A percentile compares a stretch with the other conserved stretches of the same genome.
Evolutionary conservation across 768 basidiomycete genomes (phyloP).

Genomic region (Lentinula sp.): DNA sequence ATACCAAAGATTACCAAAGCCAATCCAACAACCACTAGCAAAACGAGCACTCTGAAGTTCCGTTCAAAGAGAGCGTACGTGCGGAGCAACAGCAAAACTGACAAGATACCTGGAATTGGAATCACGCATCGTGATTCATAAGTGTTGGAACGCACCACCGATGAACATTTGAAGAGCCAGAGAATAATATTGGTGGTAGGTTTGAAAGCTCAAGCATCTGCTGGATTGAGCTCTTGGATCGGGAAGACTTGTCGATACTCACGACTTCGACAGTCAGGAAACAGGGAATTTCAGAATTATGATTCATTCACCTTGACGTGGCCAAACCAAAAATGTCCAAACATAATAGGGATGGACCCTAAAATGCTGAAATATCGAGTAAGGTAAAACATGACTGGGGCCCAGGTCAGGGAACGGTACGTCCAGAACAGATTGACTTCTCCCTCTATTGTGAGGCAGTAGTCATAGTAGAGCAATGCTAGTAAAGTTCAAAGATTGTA

Average conservation of each 20-base stretch:
- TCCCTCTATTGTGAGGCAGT: conserved; percentile 27
- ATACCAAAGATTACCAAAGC: background rate
- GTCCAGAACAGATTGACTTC: conserved; percentile 35
- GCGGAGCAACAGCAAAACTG: background rate
- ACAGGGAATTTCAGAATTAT: background rate
- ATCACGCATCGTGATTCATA: background rate
- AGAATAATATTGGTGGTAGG: conserved; percentile 6
- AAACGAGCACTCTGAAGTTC: background rate
- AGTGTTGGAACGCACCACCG: background rate
- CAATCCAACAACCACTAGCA: background rate
- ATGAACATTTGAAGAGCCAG: conserved; percentile 6
- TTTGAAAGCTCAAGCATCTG: conserved; percentile 6
- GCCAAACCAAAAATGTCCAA: conserved; percentile 19
- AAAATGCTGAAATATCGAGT: conserved; percentile 29
- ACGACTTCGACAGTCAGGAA: background rate
- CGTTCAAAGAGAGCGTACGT: conserved; percentile 11
- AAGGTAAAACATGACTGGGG: conserved; percentile 22
- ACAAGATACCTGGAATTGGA: background rate
- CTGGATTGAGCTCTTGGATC: background rate
- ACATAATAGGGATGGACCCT: conserved; percentile 22
- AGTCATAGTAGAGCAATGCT: conserved; percentile 25
- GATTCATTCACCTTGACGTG: conserved; percentile 2
- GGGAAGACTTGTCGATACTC: background rate
- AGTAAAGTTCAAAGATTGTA: background rate
- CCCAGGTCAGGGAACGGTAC: conserved; percentile 15